These are phyloP conservation scores for Trichoderma cornu-damae DNA, from an alignment of 2,329 filamentous ascomycete genomes.

Conservation along the genomic window DNA sequence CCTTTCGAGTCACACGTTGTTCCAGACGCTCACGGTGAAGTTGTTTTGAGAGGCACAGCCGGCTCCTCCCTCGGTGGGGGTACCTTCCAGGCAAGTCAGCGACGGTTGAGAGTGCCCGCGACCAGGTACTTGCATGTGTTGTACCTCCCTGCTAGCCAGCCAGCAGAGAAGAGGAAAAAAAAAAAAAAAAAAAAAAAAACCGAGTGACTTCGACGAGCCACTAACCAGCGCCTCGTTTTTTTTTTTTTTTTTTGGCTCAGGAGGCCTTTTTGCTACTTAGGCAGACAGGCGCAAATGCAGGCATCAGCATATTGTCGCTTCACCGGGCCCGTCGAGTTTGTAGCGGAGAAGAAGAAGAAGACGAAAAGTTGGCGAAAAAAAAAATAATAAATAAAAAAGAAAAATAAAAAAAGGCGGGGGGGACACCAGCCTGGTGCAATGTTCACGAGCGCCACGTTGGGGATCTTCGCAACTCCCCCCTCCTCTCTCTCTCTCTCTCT, in stretches of 20 bases:
- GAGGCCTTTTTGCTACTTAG: too few relatives aligned
- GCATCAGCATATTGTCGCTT: slow-evolving; percentile 4
- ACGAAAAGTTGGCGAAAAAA: not conserved
- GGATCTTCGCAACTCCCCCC: too few relatives aligned
- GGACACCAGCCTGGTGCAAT: too few relatives aligned
- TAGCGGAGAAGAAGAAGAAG: not conserved
- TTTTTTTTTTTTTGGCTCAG: too few relatives aligned
- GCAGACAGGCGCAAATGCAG: slow-evolving; percentile 13
- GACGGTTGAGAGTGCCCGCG: not conserved
- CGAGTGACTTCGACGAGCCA: slow-evolving; percentile 9
- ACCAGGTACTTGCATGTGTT: not conserved
- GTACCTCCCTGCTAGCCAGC: not conserved
- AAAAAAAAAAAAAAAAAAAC: too few relatives aligned
- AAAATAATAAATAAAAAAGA: too few relatives aligned
- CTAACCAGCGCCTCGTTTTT: not conserved
- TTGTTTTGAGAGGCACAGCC: slow-evolving; percentile 12
- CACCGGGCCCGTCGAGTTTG: not conserved
- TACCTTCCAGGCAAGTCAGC: not conserved
- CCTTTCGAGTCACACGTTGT: not conserved
- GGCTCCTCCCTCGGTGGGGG: not conserved
- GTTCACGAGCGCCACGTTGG: too few relatives aligned
- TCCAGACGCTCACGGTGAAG: slow-evolving; percentile 1
- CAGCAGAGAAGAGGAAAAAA: not conserved
- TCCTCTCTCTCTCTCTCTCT: too few relatives aligned
- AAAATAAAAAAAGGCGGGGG: too few relatives aligned